Evolutionary conservation across 2,329 filamentous ascomycete species (phyloP).

Genomic region (Sporothrix brunneoviolacea): DNA sequence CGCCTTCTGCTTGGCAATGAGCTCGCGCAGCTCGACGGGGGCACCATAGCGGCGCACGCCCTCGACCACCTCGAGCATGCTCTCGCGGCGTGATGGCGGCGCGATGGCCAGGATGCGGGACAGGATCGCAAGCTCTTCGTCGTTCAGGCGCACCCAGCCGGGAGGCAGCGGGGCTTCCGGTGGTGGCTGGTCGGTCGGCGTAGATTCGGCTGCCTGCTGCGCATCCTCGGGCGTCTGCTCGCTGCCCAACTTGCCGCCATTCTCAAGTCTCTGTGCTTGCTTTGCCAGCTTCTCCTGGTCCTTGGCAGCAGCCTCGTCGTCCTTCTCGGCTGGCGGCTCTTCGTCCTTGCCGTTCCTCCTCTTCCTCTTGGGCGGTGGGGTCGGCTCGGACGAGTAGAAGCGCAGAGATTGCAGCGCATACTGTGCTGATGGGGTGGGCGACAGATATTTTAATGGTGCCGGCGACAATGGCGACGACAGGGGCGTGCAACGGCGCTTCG

Average conservation of each 20-base stretch:
- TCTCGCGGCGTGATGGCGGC: conserved; percentile 53
- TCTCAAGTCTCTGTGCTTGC: conserved; percentile 1
- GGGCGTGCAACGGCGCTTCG: neutral
- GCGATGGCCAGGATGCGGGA: conserved; percentile 55
- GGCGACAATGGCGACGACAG: neutral
- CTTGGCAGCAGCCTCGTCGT: neutral
- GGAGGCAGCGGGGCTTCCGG: conserved; percentile 29
- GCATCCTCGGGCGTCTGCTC: neutral
- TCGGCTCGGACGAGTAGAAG: conserved; percentile 13
- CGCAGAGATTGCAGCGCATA: conserved; percentile 9
- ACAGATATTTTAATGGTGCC: neutral
- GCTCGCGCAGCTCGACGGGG: conserved; percentile 58
- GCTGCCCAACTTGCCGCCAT: conserved; percentile 10
- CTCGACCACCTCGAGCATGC: conserved; percentile 53
- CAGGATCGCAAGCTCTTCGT: conserved; percentile 46
- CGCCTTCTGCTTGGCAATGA: conserved; percentile 51
- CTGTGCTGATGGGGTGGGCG: neutral
- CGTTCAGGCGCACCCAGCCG: conserved; percentile 41
- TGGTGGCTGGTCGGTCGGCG: neutral
- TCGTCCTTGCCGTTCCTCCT: conserved; percentile 7
- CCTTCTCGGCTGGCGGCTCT: neutral
- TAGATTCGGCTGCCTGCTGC: neutral
- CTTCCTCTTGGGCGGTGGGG: conserved; percentile 13
- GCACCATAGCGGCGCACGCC: conserved; percentile 62
- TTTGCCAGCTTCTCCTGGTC: conserved; percentile 3